Base-by-base conservation (phyloP, 2,329 filamentous ascomycete species). In the Penicillium brevicompactum region DNA sequence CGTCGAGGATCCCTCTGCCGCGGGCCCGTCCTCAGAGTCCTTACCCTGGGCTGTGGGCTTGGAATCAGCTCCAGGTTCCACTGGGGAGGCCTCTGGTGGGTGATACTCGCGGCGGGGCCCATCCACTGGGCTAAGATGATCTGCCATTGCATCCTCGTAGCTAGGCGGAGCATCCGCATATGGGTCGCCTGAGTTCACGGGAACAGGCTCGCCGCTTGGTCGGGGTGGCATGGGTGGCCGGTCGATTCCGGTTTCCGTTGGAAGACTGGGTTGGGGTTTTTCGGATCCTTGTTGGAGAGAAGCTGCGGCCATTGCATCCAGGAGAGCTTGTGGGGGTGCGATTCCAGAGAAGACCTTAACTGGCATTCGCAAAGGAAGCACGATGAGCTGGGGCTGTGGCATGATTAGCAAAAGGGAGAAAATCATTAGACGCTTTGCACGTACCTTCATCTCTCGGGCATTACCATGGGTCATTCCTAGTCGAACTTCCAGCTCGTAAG, bases 91-190 rank as follows among this genome's bases (percentile, higher is more conserved):
- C 60, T 71, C 69, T 68, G 73, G 70, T 72, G 75, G 70, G 69
- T 76, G 73, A 74, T 80, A 80, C 67, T 79, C 76, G 66, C 76
- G 73, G 65, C 92, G 80, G 24, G 87, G 78, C 57, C 87, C 89
- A 69, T 91, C 84, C 53, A 91, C 84, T 1, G 91, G 90, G 34
- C 84, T 87, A 58, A 94, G 75, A 55, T 87, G 84, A 61, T 90
- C 87, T 6, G 91, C 92, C 75, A 97, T 87, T 11, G 91, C 92
- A 74, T 97, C 92, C 74, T 96, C 92, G 69, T 97, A 97, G 67
- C 91, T 96, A 7, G 92, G 92, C 16, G 93, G 92, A n/a, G 91
- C 90, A 53, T 94, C 91, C 31, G 91, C 87, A 60, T 70, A 70
- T 27, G 30, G 59, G 21, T 67, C 62, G 38, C 63, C 59, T 41